Conservation (phyloP, 805 yeast genomes). For the Sugiyamaella valdiviana region DNA sequence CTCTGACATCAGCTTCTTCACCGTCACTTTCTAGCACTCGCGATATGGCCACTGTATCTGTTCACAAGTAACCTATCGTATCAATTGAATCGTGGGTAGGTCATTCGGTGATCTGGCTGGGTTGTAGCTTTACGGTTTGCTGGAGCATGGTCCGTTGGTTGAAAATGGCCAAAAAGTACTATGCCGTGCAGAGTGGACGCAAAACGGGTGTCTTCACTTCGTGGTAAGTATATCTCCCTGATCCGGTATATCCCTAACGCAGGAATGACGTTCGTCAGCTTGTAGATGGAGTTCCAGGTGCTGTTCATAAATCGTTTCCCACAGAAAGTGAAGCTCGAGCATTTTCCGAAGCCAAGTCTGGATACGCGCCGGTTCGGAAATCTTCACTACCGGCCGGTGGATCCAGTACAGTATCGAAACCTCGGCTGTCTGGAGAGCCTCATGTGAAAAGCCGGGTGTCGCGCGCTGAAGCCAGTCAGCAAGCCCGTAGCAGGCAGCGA, state of each 20-base stretch:
- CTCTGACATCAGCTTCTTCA: too few species aligned
- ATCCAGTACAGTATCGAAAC: too few species aligned
- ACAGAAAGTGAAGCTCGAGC: constrained; percentile 43
- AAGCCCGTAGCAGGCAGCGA: too few species aligned
- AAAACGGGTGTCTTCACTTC: constrained; percentile 47
- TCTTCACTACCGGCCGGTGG: too few species aligned
- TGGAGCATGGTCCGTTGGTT: neutral
- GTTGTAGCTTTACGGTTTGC: neutral
- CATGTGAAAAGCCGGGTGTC: too few species aligned
- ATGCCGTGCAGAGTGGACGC: constrained; percentile 54
- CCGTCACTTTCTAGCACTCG: too few species aligned
- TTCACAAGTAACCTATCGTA: too few species aligned
- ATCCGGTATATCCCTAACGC: neutral
- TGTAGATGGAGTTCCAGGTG: constrained; percentile 46
- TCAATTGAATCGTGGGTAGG: too few species aligned
- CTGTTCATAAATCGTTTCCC: constrained; percentile 51
- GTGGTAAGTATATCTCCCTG: constrained; percentile 53
- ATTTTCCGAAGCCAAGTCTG: constrained; percentile 30
- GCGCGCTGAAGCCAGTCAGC: too few species aligned
- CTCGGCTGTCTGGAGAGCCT: too few species aligned
- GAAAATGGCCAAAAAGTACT: constrained; percentile 29
- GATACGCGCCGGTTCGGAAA: neutral
- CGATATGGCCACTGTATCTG: too few species aligned
- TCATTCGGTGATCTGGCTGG: too few species aligned
- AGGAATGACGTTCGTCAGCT: neutral